These are phyloP conservation scores for Sapria himalayana DNA, from an alignment of 345 rosid genomes.

Conservation along the genomic window DNA sequence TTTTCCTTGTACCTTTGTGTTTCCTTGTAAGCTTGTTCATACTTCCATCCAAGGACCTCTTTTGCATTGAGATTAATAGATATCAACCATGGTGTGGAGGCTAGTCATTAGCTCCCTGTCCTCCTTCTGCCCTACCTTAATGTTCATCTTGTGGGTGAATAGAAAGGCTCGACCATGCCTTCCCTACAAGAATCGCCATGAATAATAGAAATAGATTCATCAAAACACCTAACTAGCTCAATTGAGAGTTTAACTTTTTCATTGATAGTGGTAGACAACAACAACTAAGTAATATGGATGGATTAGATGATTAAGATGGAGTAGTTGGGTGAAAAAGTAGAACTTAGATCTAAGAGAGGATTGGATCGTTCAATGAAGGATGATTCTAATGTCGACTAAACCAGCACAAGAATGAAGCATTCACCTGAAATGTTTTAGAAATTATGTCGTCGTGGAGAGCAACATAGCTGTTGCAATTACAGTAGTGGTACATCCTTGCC, in stretches of 20 bases:
- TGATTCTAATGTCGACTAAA: slow-evolving; percentile 2
- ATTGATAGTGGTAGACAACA: too few relatives aligned
- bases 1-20: slow-evolving; percentile 23
- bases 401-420: slow-evolving; percentile 3
- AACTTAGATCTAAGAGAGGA: too few relatives aligned
- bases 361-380: too few relatives aligned
- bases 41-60: slow-evolving; percentile 23
- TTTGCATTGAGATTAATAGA: slow-evolving; percentile 15
- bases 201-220: neutral
- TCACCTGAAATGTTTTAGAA: slow-evolving; percentile 37
- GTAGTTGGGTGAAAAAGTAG: too few relatives aligned
- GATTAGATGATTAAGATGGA: too few relatives aligned
- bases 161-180: slow-evolving; percentile 21
- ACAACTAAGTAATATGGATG: too few relatives aligned
- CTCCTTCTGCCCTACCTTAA: slow-evolving; percentile 17
- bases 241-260: neutral
- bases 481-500: slow-evolving; percentile 37
- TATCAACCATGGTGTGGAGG: slow-evolving; percentile 23
- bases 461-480: slow-evolving; percentile 36
- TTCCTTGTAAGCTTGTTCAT: slow-evolving; percentile 22
- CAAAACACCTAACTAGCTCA: neutral
- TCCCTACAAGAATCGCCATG: slow-evolving; percentile 12
- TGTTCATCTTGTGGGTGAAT: slow-evolving; percentile 21
- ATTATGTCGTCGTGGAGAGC: slow-evolving; percentile 44
- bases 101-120: slow-evolving; percentile 20